Percentiles rank a stretch among this genome's conserved stretches.
These are phyloP conservation scores for Peronospora destructor DNA, from an alignment of 352 stramenopile species.

Conservation along the genomic window DNA sequence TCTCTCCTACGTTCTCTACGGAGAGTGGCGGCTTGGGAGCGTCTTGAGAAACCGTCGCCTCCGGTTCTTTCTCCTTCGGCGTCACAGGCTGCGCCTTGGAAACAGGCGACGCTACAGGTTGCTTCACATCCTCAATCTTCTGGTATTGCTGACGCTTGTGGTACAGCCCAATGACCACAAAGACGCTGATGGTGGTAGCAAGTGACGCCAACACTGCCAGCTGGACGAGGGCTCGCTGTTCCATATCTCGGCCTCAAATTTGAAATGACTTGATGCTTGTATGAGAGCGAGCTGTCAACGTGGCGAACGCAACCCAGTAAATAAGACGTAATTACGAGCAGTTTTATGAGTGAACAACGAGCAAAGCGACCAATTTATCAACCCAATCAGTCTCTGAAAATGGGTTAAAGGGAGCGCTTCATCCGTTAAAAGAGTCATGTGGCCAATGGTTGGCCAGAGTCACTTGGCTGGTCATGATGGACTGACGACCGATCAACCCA, in stretches of 20 bases:
- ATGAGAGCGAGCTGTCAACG: background rate
- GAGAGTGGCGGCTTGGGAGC: conserved; percentile 2
- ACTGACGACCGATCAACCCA: background rate
- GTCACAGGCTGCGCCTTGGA: conserved; percentile 13
- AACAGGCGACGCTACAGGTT: conserved; percentile 19
- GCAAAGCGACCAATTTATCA: too few species aligned
- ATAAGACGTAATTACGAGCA: conserved; percentile 1
- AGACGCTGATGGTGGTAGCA: conserved; percentile 46
- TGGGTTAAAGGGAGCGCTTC: background rate
- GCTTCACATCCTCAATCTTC: conserved; percentile 24
- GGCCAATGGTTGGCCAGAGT: conserved; percentile 10
- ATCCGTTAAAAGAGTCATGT: background rate
- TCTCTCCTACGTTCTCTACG: conserved; percentile 38
- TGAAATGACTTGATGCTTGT: background rate
- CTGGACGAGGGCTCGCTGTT: conserved; percentile 53
- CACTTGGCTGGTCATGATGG: conserved; percentile 7
- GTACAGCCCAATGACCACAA: conserved; percentile 50
- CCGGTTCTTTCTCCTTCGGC: conserved; percentile 26
- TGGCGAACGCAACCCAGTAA: background rate
- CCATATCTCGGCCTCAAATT: conserved; percentile 18
- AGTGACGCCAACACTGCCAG: conserved; percentile 66
- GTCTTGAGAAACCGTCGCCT: conserved; percentile 28
- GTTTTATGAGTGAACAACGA: background rate
- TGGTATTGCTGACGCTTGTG: conserved; percentile 37
- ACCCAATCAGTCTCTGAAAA: background rate